These are phyloP conservation scores for Volvox africanus DNA, from an alignment of 139 green algal species.

Conservation along the genomic window DNA sequence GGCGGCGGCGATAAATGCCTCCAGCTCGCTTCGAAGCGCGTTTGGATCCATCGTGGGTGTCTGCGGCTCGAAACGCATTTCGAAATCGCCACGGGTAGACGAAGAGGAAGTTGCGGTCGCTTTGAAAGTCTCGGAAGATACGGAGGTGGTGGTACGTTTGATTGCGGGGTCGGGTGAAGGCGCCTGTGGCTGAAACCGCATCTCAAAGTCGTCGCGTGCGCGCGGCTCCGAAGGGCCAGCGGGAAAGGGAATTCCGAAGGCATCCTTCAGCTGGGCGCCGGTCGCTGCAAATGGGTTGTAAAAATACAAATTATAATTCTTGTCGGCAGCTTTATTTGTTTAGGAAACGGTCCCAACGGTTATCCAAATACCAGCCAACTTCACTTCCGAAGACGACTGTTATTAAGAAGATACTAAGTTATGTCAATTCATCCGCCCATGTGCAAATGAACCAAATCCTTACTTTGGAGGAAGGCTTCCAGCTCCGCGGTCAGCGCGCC, in stretches of 20 bases:
- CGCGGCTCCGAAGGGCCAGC: background rate
- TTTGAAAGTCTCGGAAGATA: background rate
- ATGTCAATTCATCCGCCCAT: background rate
- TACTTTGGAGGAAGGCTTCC: conserved; percentile 6
- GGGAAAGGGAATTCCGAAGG: background rate
- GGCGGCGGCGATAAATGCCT: background rate
- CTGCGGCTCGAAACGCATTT: background rate
- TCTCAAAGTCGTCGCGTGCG: conserved; percentile 5
- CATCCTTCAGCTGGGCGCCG: background rate
- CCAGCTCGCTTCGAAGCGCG: background rate
- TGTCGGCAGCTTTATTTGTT: no score
- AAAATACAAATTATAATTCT: background rate
- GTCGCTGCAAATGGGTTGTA: background rate
- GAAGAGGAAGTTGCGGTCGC: background rate
- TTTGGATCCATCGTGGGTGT: background rate
- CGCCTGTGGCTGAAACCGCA: background rate
- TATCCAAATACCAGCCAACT: no score
- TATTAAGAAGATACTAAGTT: background rate
- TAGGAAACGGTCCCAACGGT: no score
- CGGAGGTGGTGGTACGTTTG: no score
- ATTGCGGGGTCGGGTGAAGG: background rate
- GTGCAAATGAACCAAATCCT: background rate
- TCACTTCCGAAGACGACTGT: background rate
- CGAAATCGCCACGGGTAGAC: background rate
- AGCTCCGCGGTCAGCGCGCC: background rate